Conservation (phyloP, 345 rosid species). For the Aquilaria sinensis region DNA sequence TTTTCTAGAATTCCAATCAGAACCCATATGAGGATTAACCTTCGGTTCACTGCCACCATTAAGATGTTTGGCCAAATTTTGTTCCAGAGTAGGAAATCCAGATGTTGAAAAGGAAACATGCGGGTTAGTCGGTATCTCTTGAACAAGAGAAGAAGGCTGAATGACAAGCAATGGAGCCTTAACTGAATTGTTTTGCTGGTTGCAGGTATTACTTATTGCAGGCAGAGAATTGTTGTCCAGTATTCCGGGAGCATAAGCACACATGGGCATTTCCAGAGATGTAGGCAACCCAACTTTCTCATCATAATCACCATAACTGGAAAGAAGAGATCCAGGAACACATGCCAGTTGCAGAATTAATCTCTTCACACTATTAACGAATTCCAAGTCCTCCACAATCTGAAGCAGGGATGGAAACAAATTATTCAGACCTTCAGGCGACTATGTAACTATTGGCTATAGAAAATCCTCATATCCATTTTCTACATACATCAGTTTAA, state of each 20-base stretch:
- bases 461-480: not conserved
- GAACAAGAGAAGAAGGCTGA: constrained; percentile 16
- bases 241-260: constrained; percentile 21
- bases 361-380: constrained; percentile 67
- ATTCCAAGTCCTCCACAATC: constrained; percentile 78
- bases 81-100: constrained; percentile 11
- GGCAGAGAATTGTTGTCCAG: constrained; percentile 27
- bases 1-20: constrained; percentile 13
- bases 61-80: constrained; percentile 14
- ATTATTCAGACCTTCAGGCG: constrained; percentile 7
- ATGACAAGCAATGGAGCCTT: constrained; percentile 22
- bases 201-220: constrained; percentile 27
- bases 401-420: constrained; percentile 29
- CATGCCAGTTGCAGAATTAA: constrained; percentile 74
- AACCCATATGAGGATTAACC: constrained; percentile 12
- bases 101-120: constrained; percentile 18
- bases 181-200: constrained; percentile 34
- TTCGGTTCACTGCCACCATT: constrained; percentile 8
- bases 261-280: constrained; percentile 31
- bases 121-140: constrained; percentile 19
- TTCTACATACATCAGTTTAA: constrained; percentile 2
- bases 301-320: constrained; percentile 42
- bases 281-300: constrained; percentile 40
- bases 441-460: not conserved
- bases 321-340: constrained; percentile 63